Evolutionary conservation across 1,284 basidiomycete genomes (phyloP), one percentile per base, ranked within the genome.

Genomic region (Mixia osmundae): DNA sequence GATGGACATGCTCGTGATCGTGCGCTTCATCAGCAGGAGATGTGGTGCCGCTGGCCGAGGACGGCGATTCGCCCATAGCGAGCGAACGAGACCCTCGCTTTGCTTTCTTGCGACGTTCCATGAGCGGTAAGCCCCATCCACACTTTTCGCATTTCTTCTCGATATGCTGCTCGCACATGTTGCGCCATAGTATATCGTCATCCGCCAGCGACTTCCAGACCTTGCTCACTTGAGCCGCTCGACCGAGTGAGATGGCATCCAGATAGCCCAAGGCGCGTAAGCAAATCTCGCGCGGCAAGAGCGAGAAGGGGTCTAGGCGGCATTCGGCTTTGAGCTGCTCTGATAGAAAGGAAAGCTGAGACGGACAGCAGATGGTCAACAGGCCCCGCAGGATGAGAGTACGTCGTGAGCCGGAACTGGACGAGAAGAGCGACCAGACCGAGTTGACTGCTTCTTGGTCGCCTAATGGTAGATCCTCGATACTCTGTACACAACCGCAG

Each of bases 361-460:
- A 82, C 62, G 91, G 95, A 60, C 89, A 97, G 57, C 89, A 97
- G 80, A 97, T 97, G n/a, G 91, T 95, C 48, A 99, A 71, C 41
- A 99, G 68, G 22, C 89, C 89, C 51, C 83, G 82, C 31, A 99
- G 72, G 52, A 97, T 95, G 51, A 97, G 69, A 27, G 79, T 78
- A 27, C 89, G 70, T 24, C 80, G 72, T 8, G 76, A 70, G 50
- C 91, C 83, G 0, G 83, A 72, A 1, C 89, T 91, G 0, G 80
- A 80, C 9, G 83, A 91, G 59, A 99, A 99, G 49, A 75, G 78
- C 40, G 85, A 80, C 91, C 91, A 99, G 43, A 95, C 72, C 5
- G 76, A 69, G 50, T 76, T 95, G 54, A 97, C 76, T 18, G 76
- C 72, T 50, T 79, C 71, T 36, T 91, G 70, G 49, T 97, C 89